Base-by-base conservation (phyloP, 2,329 filamentous ascomycete species). In the Curvularia hawaiiensis region DNA sequence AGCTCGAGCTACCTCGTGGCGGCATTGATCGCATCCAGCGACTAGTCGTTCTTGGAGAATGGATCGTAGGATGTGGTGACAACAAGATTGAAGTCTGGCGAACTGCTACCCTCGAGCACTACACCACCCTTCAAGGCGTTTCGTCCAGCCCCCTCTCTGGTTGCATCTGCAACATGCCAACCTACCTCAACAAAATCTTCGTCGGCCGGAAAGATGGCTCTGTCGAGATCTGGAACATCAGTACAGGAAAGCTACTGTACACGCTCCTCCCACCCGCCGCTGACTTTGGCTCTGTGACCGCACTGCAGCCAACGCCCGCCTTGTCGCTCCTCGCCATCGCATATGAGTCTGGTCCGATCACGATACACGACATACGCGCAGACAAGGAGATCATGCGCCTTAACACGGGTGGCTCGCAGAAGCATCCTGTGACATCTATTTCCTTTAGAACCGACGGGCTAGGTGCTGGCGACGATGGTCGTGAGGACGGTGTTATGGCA, bases 221-320 rank as follows among this genome's bases (percentile, higher is more conserved):
- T 75, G 88, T 97, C 9, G 95, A 99, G 72, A 96, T 99, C 50
- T 99, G 95, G 94, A 99, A 99, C 72, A 82, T 99, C 59, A 96
- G 90, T 73, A 97, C 91, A 3, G 93, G 83, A 47, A 97, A 96
- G 75, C 83, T 97, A 52, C 86, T 99, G 28, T 96, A 97, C 76
- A 96, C 92, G 2, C 88, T 99, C 50, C 80, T 95, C 14, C 90
- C 95, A 0, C 88, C 90, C 0, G 84, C 85, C 9, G 82, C 88
- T 2, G 83, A 88, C 51, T 89, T 86, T 65, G 94, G 93, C 46
- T 83, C 90, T 14, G 90, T 98, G n/a, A 96, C 91, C 6, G 92
- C 92, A 41, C 80, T 99, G 50, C 87, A 96, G 65, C 89, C 94
- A 0, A 90, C 91, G 1, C 90, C 94, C 0, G 92, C 90, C 0